Conservation (phyloP, 2,329 filamentous ascomycete genomes). For the Beauveria rudraprayagi region DNA sequence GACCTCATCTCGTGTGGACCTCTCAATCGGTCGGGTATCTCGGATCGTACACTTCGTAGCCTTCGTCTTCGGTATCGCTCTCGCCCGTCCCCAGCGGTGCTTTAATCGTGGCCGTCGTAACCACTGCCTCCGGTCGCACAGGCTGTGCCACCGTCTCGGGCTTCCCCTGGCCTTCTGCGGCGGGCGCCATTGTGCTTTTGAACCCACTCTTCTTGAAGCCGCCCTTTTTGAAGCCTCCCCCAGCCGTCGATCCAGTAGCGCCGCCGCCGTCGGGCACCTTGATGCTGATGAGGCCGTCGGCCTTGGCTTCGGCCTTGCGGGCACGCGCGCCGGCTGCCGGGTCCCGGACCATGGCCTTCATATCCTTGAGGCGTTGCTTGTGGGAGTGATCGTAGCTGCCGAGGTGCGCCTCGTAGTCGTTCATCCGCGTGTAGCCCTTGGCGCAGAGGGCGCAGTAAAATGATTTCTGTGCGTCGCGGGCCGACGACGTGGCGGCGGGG, state of each 20-base stretch:
- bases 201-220: conserved; percentile 79
- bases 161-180: conserved; percentile 24
- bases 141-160: conserved; percentile 30
- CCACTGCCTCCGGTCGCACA: conserved; percentile 23
- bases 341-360: conserved; percentile 75
- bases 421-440: conserved; percentile 91
- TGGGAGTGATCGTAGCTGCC: conserved; percentile 93
- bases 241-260: conserved; percentile 18
- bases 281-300: conserved; percentile 60
- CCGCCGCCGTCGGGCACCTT: conserved; percentile 41
- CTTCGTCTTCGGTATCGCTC: conserved; percentile 62
- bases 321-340: conserved; percentile 57
- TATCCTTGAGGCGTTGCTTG: conserved; percentile 80
- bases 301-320: conserved; percentile 62
- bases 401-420: conserved; percentile 93
- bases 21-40: conserved; percentile 51
- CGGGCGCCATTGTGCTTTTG: conserved; percentile 63
- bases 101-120: conserved; percentile 17
- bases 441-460: conserved; percentile 85
- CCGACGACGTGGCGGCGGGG: conserved; percentile 51
- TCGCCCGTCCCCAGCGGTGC: conserved; percentile 27
- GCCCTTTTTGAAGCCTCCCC: conserved; percentile 54
- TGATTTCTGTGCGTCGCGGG: conserved; percentile 67
- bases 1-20: neutral
- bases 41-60: conserved; percentile 61